Evolutionary conservation across 108 stramenopile species (phyloP), one percentile per base, ranked within the genome.

Genomic region (Nannochloropsis salina): DNA sequence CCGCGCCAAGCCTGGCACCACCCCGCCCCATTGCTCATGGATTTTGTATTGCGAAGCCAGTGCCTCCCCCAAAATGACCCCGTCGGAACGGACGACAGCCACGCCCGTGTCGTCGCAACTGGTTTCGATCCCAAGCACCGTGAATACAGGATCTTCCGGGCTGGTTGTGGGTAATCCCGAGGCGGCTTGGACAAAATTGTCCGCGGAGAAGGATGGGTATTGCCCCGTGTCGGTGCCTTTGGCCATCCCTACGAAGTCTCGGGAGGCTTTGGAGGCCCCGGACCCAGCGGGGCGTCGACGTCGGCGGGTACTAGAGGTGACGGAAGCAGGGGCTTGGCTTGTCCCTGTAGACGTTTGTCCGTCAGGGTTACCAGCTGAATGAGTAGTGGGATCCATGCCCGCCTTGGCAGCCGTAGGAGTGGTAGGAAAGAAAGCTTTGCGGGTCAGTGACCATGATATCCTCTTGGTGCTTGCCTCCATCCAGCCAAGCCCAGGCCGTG

Each of bases 91-190:
- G 4, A 99, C 92, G 9, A 99, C 93, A 42, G 97, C 97, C 9
- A 95, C 98, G 84, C 85, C 85, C 5, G 91, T 92, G 83, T 92
- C 97, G 84, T 97, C 98, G 88, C 98, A 98, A 85, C 95, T 96
- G 82, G 97, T 97, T 84, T 99, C 98, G 89, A 99, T 97, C 41
- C 98, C 98, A 87, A 99, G 88, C 22, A 99, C 98, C 9, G 85
- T 89, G 83, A 89, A 89, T n/a, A n/a, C 15, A 6, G 61, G 61
- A 8, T n/a, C 20, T n/a, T 74, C 61, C 4, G 61, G 61, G 3
- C 61, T 74, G 5, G 61, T 74, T 15, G n/a, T n/a, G n/a, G 61
- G 61, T n/a, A 74, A 74, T 15, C 61, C 61, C 4, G 61, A 74
- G 4, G 61, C 61, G 61, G 20, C 6, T 74, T 74, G 15, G 15